A percentile compares a stretch with the other conserved stretches of the same genome.
Evolutionary conservation across 495 filamentous ascomycete species (phyloP).

Genomic region (Hypomontagnella submonticulosa): DNA sequence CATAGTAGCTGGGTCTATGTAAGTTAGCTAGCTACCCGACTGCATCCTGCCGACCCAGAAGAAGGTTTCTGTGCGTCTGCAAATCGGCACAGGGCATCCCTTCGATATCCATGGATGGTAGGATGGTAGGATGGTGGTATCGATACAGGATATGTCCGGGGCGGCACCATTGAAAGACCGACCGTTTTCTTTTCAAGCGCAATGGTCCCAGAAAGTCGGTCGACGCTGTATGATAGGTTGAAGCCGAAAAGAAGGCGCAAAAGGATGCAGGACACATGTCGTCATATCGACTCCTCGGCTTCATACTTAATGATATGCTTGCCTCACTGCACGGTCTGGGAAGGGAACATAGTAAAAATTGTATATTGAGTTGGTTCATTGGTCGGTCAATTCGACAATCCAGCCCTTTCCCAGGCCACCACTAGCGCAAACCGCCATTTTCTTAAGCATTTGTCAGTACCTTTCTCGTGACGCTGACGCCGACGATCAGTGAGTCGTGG

Average conservation of each 20-base stretch:
- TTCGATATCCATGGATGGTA: constrained; percentile 8
- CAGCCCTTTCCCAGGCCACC: neutral
- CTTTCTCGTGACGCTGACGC: constrained; percentile 9
- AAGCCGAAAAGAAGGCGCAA: no score
- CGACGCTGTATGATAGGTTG: no score
- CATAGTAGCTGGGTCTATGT: no score
- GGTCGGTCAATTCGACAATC: neutral
- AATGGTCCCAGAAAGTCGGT: no score
- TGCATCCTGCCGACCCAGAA: constrained; percentile 26
- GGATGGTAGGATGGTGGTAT: no score
- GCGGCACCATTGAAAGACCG: no score
- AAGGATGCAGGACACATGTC: no score
- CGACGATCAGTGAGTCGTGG: constrained; percentile 14
- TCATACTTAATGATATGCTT: no score
- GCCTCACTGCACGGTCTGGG: no score
- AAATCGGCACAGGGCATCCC: constrained; percentile 30
- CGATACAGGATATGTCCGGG: no score
- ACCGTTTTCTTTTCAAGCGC: no score
- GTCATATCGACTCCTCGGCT: neutral
- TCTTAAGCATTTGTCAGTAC: constrained; percentile 8
- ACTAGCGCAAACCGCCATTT: neutral
- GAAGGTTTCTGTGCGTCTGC: constrained; percentile 39
- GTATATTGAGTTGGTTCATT: neutral
- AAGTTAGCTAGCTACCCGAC: neutral
- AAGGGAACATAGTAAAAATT: no score